phyloP scores from a whole-genome alignment of 257 asterid species.

The Perilla frutescens region DNA sequence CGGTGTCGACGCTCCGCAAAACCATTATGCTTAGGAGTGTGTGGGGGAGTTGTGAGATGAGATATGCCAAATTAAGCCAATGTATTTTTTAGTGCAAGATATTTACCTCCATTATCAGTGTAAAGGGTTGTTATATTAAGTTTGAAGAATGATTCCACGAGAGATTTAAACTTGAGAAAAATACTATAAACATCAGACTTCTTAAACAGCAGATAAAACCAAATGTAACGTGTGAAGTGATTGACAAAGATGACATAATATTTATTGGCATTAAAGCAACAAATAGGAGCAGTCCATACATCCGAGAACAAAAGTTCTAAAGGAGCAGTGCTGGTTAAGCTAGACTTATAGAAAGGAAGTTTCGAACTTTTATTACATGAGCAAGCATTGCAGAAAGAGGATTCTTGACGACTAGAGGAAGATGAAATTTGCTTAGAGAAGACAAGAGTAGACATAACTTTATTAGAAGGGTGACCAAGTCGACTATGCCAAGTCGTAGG shows the following conservation, averaged over 20 bases:
- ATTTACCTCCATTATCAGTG: too few species aligned
- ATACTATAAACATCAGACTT: background rate
- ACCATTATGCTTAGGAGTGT: conserved; percentile 1
- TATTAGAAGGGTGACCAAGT: background rate
- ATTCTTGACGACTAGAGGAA: background rate
- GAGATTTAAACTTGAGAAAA: background rate
- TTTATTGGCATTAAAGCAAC: background rate
- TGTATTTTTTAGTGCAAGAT: too few species aligned
- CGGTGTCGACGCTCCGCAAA: too few species aligned
- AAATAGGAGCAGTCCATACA: background rate
- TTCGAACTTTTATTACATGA: background rate
- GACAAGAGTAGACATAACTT: too few species aligned
- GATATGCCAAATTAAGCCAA: background rate
- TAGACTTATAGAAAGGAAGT: background rate
- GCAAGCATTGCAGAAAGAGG: background rate
- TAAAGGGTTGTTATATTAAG: background rate
- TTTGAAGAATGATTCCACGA: background rate
- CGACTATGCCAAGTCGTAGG: background rate
- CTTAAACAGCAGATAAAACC: background rate
- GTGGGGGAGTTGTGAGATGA: background rate
- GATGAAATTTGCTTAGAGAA: background rate
- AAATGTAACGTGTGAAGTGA: too few species aligned
- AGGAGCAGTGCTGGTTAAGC: background rate
- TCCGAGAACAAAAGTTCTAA: background rate
- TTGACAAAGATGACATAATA: background rate